These are phyloP conservation scores for Phaeophleospora eucalypticola DNA, from an alignment of 2,329 filamentous ascomycete species.

Conservation along the genomic window DNA sequence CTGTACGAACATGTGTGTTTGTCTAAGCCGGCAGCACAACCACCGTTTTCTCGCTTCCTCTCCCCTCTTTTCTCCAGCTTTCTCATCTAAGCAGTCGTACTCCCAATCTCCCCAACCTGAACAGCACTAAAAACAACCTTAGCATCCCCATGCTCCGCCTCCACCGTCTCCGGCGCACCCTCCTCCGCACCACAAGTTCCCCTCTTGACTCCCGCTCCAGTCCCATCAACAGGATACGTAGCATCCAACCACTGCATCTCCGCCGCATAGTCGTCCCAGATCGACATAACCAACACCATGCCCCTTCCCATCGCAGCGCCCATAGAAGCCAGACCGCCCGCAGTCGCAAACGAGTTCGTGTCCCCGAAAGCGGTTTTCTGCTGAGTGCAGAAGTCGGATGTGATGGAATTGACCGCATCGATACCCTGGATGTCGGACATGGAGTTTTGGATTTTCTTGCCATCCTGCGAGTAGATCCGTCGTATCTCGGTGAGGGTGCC, in stretches of 20 bases:
- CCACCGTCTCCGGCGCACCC: constrained; percentile 20
- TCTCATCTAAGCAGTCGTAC: no score
- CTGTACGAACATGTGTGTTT: no score
- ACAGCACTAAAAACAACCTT: constrained; percentile 23
- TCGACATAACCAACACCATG: constrained; percentile 62
- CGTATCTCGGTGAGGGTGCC: constrained; percentile 59
- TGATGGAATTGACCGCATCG: constrained; percentile 51
- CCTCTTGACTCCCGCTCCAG: constrained; percentile 17
- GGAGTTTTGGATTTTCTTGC: constrained; percentile 56
- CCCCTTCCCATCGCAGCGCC: constrained; percentile 51
- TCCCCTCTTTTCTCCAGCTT: no score
- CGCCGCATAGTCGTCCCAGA: constrained; percentile 64
- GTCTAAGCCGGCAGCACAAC: no score
- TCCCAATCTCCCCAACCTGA: constrained; percentile 27
- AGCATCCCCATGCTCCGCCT: constrained; percentile 14
- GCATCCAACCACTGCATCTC: constrained; percentile 72
- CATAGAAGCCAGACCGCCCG: constrained; percentile 57
- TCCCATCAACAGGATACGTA: constrained; percentile 21
- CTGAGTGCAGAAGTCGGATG: constrained; percentile 52
- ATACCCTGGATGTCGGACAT: constrained; percentile 42
- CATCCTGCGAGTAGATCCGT: constrained; percentile 63
- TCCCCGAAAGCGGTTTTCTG: constrained; percentile 31
- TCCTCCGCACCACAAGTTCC: constrained; percentile 21
- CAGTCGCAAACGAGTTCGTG: constrained; percentile 47
- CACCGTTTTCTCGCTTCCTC: no score